Evolutionary conservation across 1,284 basidiomycete species (phyloP).

Genomic region (Ganoderma leucocontextum): DNA sequence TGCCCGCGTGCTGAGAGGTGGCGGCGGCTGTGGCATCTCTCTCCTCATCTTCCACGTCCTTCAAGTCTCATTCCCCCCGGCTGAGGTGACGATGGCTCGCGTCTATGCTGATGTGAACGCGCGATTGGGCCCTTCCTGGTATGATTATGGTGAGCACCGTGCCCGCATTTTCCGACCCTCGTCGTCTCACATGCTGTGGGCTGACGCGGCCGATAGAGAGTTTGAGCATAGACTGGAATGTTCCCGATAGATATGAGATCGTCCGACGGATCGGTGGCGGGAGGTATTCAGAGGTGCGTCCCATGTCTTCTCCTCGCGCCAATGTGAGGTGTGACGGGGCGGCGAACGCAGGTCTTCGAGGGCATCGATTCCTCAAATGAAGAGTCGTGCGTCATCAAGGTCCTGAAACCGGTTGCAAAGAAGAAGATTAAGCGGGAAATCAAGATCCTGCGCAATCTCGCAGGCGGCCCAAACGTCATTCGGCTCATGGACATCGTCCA

Average conservation of each 20-base stretch:
- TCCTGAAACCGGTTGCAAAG: conserved; percentile 90
- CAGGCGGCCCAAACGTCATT: conserved; percentile 88
- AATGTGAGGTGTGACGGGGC: background rate
- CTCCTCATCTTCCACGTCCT: conserved; percentile 14
- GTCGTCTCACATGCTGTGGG: conserved; percentile 24
- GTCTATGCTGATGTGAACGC: conserved; percentile 79
- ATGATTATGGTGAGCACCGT: conserved; percentile 74
- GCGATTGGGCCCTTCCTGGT: conserved; percentile 76
- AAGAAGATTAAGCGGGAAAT: conserved; percentile 96
- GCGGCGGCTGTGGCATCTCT: conserved; percentile 22
- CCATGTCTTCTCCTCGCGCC: background rate
- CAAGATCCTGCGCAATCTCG: conserved; percentile 89
- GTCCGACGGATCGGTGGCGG: conserved; percentile 97
- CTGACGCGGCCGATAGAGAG: conserved; percentile 56
- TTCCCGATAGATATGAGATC: conserved; percentile 98
- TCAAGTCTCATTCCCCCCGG: background rate
- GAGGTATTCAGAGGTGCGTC: conserved; percentile 89
- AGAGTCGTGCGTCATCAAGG: conserved; percentile 88
- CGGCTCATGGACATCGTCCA: conserved; percentile 86
- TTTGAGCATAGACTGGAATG: conserved; percentile 84
- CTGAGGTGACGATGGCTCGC: conserved; percentile 51
- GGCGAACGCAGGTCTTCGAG: conserved; percentile 76
- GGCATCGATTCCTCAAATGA: conserved; percentile 83
- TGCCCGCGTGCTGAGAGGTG: conserved; percentile 29
- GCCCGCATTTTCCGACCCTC: conserved; percentile 7